Conservation (phyloP, 345 rosid species). For the Bruguiera parviflora region DNA sequence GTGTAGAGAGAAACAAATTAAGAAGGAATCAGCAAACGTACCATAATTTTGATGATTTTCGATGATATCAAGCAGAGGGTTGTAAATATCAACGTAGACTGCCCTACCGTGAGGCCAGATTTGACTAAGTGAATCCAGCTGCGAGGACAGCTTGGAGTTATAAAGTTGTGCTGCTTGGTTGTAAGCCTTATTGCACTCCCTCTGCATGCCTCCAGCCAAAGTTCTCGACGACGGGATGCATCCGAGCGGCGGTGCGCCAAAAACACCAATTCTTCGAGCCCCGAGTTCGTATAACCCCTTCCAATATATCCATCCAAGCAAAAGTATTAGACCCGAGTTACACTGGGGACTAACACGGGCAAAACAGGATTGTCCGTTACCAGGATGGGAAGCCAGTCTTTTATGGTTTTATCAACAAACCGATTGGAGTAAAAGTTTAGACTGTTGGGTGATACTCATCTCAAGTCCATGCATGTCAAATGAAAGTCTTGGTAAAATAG, state of each 20-base stretch:
- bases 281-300: constrained; percentile 39
- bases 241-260: constrained; percentile 41
- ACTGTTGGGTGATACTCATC: too few relatives aligned
- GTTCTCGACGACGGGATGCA: constrained; percentile 44
- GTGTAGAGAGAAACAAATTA: neutral
- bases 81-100: constrained; percentile 44
- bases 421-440: too few relatives aligned
- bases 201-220: constrained; percentile 24
- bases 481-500: neutral
- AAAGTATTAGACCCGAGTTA: neutral
- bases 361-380: too few relatives aligned
- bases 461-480: neutral
- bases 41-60: constrained; percentile 37
- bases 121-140: constrained; percentile 20
- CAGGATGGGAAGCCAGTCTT: too few relatives aligned
- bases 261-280: constrained; percentile 39
- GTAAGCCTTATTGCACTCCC: constrained; percentile 27
- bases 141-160: constrained; percentile 30
- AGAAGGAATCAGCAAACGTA: constrained; percentile 3
- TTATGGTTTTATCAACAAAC: too few relatives aligned
- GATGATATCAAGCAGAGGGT: constrained; percentile 40
- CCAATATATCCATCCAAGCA: neutral
- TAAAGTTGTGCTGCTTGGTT: constrained; percentile 29
- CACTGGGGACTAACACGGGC: too few relatives aligned
- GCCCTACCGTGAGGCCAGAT: constrained; percentile 26